Evolutionary conservation across 2,329 filamentous ascomycete species (phyloP).

Genomic region (Tolypocladium paradoxum): DNA sequence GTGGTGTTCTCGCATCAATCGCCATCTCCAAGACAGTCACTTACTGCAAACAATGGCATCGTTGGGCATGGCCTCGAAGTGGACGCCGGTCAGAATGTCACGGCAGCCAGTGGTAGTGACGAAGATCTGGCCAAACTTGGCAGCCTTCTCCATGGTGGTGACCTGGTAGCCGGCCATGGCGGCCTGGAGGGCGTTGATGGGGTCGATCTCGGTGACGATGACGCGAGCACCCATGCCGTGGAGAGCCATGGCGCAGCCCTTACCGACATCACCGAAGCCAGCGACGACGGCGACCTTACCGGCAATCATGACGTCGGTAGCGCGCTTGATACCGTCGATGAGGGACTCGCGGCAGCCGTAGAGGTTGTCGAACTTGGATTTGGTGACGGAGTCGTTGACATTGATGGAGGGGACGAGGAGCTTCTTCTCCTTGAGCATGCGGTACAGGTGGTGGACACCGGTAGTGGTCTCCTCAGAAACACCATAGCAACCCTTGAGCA

Average conservation of each 20-base stretch:
- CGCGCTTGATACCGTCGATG: constrained; percentile 99
- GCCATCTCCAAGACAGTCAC: constrained; percentile 12
- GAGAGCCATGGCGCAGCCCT: constrained; percentile 94
- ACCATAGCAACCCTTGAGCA: constrained; percentile 97
- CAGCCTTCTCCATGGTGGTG: constrained; percentile 95
- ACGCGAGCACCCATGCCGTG: constrained; percentile 96
- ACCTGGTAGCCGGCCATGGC: constrained; percentile 97
- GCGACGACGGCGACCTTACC: constrained; percentile 97
- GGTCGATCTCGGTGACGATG: constrained; percentile 92
- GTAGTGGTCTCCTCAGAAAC: constrained; percentile 99
- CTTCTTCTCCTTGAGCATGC: constrained; percentile 84
- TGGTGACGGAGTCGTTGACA: constrained; percentile 99
- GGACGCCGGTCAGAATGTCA: constrained; percentile 84
- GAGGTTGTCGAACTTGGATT: constrained; percentile 99
- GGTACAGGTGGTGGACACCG: constrained; percentile 98
- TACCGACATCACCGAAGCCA: constrained; percentile 97
- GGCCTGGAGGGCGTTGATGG: constrained; percentile 98
- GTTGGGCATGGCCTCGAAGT: constrained; percentile 95
- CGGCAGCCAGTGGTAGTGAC: constrained; percentile 98
- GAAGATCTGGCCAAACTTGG: constrained; percentile 84
- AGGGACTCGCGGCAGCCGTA: constrained; percentile 99
- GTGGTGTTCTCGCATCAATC: not conserved
- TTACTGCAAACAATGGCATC: constrained; percentile 97
- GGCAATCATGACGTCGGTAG: constrained; percentile 99
- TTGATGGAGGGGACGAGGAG: constrained; percentile 95